Conservation (phyloP, 73 alveolate species). For the Paramecium tetraurelia region DNA sequence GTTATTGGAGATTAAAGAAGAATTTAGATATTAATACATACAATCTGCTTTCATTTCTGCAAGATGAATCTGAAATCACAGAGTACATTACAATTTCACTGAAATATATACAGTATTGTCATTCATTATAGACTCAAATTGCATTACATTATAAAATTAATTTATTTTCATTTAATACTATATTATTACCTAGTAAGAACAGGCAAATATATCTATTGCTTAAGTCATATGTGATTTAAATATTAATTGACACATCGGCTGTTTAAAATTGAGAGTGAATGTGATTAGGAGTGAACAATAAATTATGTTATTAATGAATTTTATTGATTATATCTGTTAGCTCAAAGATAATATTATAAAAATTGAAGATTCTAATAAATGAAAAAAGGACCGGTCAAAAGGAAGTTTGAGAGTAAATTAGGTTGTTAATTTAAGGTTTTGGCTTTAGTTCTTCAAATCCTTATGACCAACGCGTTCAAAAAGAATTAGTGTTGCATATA, state of each 20-base stretch:
- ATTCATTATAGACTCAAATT: neutral
- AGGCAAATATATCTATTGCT: too few species aligned
- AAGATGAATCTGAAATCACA: neutral
- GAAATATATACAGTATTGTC: neutral
- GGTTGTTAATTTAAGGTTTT: neutral
- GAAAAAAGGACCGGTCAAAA: conserved; percentile 45
- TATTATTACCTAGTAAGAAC: neutral
- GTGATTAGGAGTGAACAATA: neutral
- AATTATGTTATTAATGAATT: neutral
- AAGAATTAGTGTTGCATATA: conserved; percentile 19
- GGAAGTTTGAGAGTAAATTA: conserved; percentile 44
- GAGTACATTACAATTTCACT: neutral
- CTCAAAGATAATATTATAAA: neutral
- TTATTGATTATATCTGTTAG: neutral
- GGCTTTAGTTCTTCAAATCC: conserved; percentile 50
- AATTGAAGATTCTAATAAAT: conserved; percentile 19
- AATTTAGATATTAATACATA: too few species aligned
- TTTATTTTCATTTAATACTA: neutral
- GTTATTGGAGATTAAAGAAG: neutral
- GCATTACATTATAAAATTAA: neutral
- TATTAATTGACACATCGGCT: too few species aligned
- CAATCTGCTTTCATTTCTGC: too few species aligned
- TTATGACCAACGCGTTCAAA: conserved; percentile 1
- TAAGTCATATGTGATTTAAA: neutral
- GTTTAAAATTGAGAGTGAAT: too few species aligned